Base-by-base conservation (phyloP, 73 alveolate species). In the Paramecium pentaurelia region DNA sequence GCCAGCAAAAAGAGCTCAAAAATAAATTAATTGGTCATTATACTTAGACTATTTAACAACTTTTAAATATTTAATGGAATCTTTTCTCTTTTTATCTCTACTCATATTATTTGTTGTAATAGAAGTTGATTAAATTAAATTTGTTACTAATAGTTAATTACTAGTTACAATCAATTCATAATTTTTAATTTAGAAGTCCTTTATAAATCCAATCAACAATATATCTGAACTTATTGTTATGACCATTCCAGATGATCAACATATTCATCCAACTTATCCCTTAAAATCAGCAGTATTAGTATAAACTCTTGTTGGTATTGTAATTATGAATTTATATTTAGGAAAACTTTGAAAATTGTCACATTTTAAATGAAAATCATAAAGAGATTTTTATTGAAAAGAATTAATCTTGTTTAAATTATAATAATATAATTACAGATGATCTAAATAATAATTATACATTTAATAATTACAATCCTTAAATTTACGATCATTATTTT, bases 391-490 rank as follows among this genome's bases (percentile, higher is more conserved):
- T 44, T 45, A 1, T 27, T 11, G 91, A 42, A 1, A 80, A 45
- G 51, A 80, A 80, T 44, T 40, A 80, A 47, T 40, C 75, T 80
- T 80, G 91, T 16, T 36, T 80, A 45, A 27, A 80, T 20, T 80
- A 18, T 44, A 37, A 80, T 32, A 6, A 38, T 2, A 28, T 25
- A 3, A 4, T 40, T 20, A 49, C 47, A 4, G 87, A 34, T 18
- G 60, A 73, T 54, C 70, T 54, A 2, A 12, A 12, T 44, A 38
- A 25, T 7, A 27, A 80, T 27, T 18, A 1, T 47, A 45, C 44
- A 22, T 27, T 22, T 4, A 36, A 10, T 4, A 27, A 22, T 8
- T 80, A 3, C n/a, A 37, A 45, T 44, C 75, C 91, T 22, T 6
- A 30, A 45, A 8, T 11, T 8, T 80, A 80, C 30, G 7, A 40